Base-by-base conservation (phyloP, 352 stramenopile species). In the Pythium aristosporum region DNA sequence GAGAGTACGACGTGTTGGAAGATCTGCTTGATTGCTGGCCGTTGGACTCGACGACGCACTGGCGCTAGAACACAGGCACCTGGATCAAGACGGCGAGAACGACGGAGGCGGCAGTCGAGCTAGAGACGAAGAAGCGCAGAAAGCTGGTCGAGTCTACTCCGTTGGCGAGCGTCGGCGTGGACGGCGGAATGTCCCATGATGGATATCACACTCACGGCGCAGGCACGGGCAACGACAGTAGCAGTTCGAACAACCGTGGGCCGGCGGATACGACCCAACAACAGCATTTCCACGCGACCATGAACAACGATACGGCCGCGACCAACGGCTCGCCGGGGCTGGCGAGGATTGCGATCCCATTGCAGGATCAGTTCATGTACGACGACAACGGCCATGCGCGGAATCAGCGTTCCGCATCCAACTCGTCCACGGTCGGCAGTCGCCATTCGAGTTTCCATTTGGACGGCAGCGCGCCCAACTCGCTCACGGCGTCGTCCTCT, bases 291-390 rank as follows among this genome's bases (percentile, higher is more conserved):
- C 52, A 67, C 34, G 52, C 57, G 47, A n/a, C 50, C 28, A 67
- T 67, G 60, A 67, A 13, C 51, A 55, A 56, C 42, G 20, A 61
- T 57, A 50, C 57, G 52, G 30, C 43, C 49, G 56, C 63, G 53
- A 39, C 11, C 34, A 36, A 67, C 67, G 54, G 11, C 61, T 61
- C 65, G 63, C 53, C 59, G 21, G 25, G 46, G 41, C 65, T 72
- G 37, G 47, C 68, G 58, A 60, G 70, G 59, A 74, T 76, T 47
- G 32, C 61, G 12, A 64, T 75, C 49, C 61, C 68, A 34, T 53
- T 77, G 37, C 68, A 78, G 47, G 74, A 79, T 46, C 68, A 71
- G 57, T 74, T 74, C 60, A 75, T 81, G 74, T 50, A 61, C 47
- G 71, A 80, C 55, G 63, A 60, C 30, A 68, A 61, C 18, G 63